A percentile compares a stretch with the other conserved stretches of the same genome.
Evolutionary conservation across 2,329 filamentous ascomycete species (phyloP).

Genomic region (Diplodia mutila): DNA sequence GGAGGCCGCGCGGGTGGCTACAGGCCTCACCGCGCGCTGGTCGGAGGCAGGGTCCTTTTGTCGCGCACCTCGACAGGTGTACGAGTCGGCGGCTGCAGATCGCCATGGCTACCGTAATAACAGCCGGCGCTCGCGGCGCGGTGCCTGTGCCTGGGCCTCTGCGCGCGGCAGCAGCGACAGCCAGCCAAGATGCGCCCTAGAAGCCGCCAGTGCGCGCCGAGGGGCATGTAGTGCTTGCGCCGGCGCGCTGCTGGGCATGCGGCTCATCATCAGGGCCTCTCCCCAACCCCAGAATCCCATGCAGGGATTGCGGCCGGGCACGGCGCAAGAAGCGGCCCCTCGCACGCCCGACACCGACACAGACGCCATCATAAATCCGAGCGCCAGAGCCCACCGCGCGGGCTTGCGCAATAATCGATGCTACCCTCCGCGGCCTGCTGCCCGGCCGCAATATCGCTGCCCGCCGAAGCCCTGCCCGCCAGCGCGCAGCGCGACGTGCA

Average conservation of each 20-base stretch:
- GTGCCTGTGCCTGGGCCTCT: background rate
- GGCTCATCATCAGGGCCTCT: background rate
- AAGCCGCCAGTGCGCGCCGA: background rate
- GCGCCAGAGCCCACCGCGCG: background rate
- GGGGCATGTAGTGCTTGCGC: background rate
- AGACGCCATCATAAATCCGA: conserved; percentile 7
- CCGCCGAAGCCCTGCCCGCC: too few relatives aligned
- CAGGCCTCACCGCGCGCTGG: conserved; percentile 11
- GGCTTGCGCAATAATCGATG: conserved; percentile 18
- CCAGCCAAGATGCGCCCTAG: background rate
- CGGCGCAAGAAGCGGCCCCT: background rate
- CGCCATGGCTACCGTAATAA: conserved; percentile 5
- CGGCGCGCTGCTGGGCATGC: background rate
- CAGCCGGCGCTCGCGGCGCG: background rate
- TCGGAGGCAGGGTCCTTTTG: conserved; percentile 21
- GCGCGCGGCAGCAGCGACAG: background rate
- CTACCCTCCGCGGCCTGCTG: conserved; percentile 24
- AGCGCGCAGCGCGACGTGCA: background rate
- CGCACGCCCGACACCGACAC: background rate
- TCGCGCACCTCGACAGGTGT: conserved; percentile 2
- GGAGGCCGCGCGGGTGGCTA: background rate
- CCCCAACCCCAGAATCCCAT: conserved; percentile 12
- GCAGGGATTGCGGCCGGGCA: conserved; percentile 17
- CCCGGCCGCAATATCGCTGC: background rate
- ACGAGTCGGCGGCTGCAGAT: conserved; percentile 19